Conservation (phyloP, 2,329 filamentous ascomycete species). For the Amylocarpus encephaloides region DNA sequence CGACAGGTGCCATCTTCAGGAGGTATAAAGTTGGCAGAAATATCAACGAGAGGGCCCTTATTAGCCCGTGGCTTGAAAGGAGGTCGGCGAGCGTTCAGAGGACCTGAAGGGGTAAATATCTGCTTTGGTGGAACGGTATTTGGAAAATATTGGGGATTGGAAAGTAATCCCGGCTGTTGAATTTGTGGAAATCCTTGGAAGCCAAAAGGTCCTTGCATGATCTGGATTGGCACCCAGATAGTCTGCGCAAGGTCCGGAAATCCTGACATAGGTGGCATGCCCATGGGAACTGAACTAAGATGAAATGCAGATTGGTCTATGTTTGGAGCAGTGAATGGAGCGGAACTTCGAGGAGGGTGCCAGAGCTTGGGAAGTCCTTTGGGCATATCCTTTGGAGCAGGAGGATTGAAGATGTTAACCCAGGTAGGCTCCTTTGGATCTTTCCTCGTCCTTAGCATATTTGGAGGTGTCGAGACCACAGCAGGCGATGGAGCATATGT, state of each 20-base stretch:
- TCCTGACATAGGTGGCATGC: neutral
- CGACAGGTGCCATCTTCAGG: constrained; percentile 20
- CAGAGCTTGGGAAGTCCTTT: neutral
- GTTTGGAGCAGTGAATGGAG: too few species aligned
- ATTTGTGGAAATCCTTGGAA: neutral
- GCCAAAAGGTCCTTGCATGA: constrained; percentile 1
- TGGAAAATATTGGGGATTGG: too few species aligned
- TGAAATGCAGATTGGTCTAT: neutral
- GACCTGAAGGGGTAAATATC: too few species aligned
- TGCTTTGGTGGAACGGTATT: too few species aligned
- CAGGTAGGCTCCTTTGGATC: constrained; percentile 9
- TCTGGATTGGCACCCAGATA: constrained; percentile 5
- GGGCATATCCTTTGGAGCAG: constrained; percentile 4
- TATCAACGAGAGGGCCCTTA: constrained; percentile 6
- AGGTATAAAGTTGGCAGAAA: constrained; percentile 1
- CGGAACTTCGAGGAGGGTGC: neutral
- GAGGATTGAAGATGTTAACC: constrained; percentile 12
- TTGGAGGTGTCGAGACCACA: neutral
- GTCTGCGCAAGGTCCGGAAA: neutral
- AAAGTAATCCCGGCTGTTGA: neutral
- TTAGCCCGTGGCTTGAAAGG: constrained; percentile 1
- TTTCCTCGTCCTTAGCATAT: neutral
- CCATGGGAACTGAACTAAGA: neutral
- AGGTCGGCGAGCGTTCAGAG: neutral
- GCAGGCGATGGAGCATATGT: neutral